A percentile compares a stretch with the other conserved stretches of the same genome.
Conservation (phyloP, 148 eudicot genomes). For the Oxyria digyna region DNA sequence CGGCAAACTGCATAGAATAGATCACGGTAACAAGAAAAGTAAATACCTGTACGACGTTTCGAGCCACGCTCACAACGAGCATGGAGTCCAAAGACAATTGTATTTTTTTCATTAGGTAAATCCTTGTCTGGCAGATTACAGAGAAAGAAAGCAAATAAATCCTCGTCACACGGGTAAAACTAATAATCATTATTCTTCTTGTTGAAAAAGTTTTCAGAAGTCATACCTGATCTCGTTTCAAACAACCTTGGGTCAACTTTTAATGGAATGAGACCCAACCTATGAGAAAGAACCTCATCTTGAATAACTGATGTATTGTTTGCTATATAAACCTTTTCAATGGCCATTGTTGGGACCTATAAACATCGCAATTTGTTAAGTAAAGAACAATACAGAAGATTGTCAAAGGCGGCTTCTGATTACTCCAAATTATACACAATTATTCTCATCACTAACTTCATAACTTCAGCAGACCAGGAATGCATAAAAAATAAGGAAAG, state of each 20-base stretch:
- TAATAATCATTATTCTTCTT: not conserved
- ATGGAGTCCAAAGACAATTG: conserved; percentile 87
- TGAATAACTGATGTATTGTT: conserved; percentile 80
- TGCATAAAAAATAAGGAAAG: not conserved
- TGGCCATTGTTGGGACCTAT: conserved; percentile 97
- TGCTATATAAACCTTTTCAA: conserved; percentile 80
- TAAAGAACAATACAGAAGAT: not conserved
- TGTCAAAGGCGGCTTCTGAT: not conserved
- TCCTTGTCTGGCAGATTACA: conserved; percentile 53
- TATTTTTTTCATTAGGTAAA: conserved; percentile 82
- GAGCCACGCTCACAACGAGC: conserved; percentile 36
- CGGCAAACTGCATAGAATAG: not conserved
- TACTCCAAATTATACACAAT: not conserved
- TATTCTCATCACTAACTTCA: not conserved
- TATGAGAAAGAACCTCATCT: conserved; percentile 96
- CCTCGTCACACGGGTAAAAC: not conserved
- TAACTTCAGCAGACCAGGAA: not conserved
- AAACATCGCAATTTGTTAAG: conserved; percentile 3
- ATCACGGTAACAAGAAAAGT: not conserved
- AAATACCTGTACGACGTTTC: conserved; percentile 53
- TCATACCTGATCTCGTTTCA: conserved; percentile 71
- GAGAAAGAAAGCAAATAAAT: conserved; percentile 3
- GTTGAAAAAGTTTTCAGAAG: not conserved
- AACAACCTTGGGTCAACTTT: conserved; percentile 86
- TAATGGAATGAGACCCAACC: conserved; percentile 85